Conservation (phyloP, 257 asterid species). For the Oldenlandia corymbosa region DNA sequence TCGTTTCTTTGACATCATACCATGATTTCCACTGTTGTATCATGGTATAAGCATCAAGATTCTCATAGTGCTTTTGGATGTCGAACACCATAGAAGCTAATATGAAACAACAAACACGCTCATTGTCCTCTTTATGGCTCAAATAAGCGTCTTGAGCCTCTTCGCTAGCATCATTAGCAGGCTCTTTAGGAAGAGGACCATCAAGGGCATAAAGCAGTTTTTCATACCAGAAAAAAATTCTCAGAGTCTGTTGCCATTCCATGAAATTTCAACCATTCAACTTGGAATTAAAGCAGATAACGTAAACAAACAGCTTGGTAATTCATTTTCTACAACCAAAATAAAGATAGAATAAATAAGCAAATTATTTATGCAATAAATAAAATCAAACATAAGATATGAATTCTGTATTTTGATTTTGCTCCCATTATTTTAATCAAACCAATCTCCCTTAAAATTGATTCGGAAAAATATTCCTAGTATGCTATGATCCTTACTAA, state of each 20-base stretch:
- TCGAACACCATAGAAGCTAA: not conserved
- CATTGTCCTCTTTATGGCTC: not conserved
- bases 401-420: not conserved
- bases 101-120: not conserved
- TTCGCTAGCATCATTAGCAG: not conserved
- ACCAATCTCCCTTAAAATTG: not conserved
- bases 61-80: not conserved
- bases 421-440: not conserved
- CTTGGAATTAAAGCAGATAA: not conserved
- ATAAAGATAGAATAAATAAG: not conserved
- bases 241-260: not conserved
- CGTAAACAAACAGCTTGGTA: not conserved
- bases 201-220: not conserved
- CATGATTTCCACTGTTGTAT: not conserved
- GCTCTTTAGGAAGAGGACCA: not conserved
- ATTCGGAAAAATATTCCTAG: not conserved
- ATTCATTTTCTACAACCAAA: not conserved
- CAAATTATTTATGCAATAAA: not conserved
- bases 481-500: not conserved
- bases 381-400: not conserved
- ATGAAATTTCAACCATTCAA: not conserved
- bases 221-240: not conserved
- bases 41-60: not conserved
- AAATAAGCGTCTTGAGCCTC: not conserved
- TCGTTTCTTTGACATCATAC: not conserved